phyloP scores from a whole-genome alignment of 2,329 filamentous ascomycete species.

The Calonectria pseudoreteaudii region DNA sequence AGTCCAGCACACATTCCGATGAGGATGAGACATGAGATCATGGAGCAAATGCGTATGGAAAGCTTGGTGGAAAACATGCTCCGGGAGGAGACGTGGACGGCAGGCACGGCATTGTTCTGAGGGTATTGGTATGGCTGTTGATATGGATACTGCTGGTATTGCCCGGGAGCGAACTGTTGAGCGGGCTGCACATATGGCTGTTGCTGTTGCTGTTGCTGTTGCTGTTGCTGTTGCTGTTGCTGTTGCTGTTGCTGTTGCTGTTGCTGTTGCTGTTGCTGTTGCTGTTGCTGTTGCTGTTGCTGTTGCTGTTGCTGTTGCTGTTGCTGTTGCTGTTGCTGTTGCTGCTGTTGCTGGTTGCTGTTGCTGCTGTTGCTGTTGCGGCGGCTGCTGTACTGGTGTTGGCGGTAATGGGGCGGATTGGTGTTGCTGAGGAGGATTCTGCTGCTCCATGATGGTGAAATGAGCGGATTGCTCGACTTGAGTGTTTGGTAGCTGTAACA shows the following conservation, averaged over 20 bases:
- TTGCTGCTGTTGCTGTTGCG: no score
- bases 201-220: background rate
- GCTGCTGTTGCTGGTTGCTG: no score
- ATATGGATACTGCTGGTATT: conserved; percentile 8
- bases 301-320: no score
- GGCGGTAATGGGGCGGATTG: background rate
- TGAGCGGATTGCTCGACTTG: background rate
- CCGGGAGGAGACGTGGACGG: conserved; percentile 13
- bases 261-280: no score
- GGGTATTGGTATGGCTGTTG: background rate
- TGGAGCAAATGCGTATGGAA: conserved; percentile 12
- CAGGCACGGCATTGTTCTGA: background rate
- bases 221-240: no score
- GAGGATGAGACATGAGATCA: conserved; percentile 13
- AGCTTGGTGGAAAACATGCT: conserved; percentile 22
- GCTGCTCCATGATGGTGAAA: conserved; percentile 7
- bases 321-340: no score
- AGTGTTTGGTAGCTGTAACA: background rate
- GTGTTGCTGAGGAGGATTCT: background rate
- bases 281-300: no score
- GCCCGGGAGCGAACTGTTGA: background rate
- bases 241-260: no score
- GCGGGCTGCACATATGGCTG: background rate
- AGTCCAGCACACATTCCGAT: conserved; percentile 9
- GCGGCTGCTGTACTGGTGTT: conserved; percentile 1